Evolutionary conservation across 306 rosid genomes (phyloP).

Genomic region (Coriaria nepalensis): DNA sequence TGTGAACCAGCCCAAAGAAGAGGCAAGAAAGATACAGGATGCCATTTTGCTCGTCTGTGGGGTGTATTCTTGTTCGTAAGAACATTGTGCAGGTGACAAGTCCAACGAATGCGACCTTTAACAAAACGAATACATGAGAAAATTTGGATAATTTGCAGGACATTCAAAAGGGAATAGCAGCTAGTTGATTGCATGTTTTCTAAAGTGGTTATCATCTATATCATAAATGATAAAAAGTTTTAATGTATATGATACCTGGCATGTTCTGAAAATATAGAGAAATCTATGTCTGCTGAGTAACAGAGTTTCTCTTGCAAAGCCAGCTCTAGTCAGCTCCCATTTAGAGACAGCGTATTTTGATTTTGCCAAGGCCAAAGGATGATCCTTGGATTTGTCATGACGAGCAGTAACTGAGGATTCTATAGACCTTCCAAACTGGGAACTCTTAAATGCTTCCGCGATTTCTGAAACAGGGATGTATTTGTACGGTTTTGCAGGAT

Average conservation of each 20-base stretch:
- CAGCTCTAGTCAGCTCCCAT: slow-evolving; percentile 49
- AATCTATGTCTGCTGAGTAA: slow-evolving; percentile 56
- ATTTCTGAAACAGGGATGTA: slow-evolving; percentile 51
- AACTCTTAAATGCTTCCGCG: slow-evolving; percentile 51
- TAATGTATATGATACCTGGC: slow-evolving; percentile 53
- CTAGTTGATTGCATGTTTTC: too few relatives aligned
- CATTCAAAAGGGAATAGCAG: slow-evolving; percentile 6
- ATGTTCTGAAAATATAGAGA: slow-evolving; percentile 69
- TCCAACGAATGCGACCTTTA: slow-evolving; percentile 80
- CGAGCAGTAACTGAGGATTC: slow-evolving; percentile 28
- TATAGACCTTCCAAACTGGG: slow-evolving; percentile 43
- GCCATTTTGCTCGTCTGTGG: slow-evolving; percentile 46
- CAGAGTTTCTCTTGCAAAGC: slow-evolving; percentile 50
- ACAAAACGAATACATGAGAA: slow-evolving; percentile 5
- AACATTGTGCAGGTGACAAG: slow-evolving; percentile 65
- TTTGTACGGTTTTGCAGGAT: slow-evolving; percentile 49
- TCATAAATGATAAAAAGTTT: too few relatives aligned
- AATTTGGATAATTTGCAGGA: not conserved
- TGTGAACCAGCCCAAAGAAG: slow-evolving; percentile 72
- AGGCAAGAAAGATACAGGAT: slow-evolving; percentile 65
- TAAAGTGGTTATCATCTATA: too few relatives aligned
- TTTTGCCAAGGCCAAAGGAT: slow-evolving; percentile 51
- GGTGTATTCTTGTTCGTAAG: slow-evolving; percentile 46
- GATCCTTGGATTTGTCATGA: slow-evolving; percentile 39
- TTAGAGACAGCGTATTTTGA: slow-evolving; percentile 41